A percentile compares a stretch with the other conserved stretches of the same genome.
Evolutionary conservation across 805 yeast species (phyloP).

Genomic region (Metschnikowia hibisci): DNA sequence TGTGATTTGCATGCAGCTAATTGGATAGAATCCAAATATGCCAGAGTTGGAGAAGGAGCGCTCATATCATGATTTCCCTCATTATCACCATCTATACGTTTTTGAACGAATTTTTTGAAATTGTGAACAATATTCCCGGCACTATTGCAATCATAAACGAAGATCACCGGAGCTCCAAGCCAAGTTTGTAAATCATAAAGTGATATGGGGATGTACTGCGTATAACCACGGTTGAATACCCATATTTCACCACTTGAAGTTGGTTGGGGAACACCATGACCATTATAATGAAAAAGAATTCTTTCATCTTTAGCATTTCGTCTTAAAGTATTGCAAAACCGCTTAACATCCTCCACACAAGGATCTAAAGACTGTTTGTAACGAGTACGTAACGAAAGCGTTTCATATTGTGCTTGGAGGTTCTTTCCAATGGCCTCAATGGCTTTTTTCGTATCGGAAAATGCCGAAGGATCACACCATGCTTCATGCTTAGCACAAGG

Average conservation of each 20-base stretch:
- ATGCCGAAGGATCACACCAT: slow-evolving; percentile 84
- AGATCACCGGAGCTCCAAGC: slow-evolving; percentile 97
- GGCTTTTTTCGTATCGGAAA: slow-evolving; percentile 84
- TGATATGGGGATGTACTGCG: slow-evolving; percentile 95
- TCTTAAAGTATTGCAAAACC: slow-evolving; percentile 84
- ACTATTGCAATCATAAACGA: slow-evolving; percentile 89
- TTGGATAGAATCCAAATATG: slow-evolving; percentile 84
- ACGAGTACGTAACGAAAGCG: slow-evolving; percentile 78
- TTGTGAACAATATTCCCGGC: slow-evolving; percentile 92
- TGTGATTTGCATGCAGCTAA: slow-evolving; percentile 87
- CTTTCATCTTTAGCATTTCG: slow-evolving; percentile 92
- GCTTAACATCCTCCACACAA: slow-evolving; percentile 88
- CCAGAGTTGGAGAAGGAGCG: slow-evolving; percentile 60
- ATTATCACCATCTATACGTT: slow-evolving; percentile 81
- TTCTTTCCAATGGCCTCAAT: slow-evolving; percentile 87
- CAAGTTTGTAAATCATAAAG: slow-evolving; percentile 93
- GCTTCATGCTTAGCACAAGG: slow-evolving; percentile 92
- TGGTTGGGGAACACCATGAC: slow-evolving; percentile 98
- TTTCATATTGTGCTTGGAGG: slow-evolving; percentile 84
- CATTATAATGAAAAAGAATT: slow-evolving; percentile 90
- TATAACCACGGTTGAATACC: slow-evolving; percentile 96
- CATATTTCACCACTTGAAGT: slow-evolving; percentile 95
- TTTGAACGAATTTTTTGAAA: slow-evolving; percentile 85
- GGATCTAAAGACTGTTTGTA: slow-evolving; percentile 93
- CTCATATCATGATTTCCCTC: slow-evolving; percentile 50